A percentile compares a stretch with the other conserved stretches of the same genome.
phyloP scores from a whole-genome alignment of 768 basidiomycete species.

The Tylopilus cervinicoccineus region DNA sequence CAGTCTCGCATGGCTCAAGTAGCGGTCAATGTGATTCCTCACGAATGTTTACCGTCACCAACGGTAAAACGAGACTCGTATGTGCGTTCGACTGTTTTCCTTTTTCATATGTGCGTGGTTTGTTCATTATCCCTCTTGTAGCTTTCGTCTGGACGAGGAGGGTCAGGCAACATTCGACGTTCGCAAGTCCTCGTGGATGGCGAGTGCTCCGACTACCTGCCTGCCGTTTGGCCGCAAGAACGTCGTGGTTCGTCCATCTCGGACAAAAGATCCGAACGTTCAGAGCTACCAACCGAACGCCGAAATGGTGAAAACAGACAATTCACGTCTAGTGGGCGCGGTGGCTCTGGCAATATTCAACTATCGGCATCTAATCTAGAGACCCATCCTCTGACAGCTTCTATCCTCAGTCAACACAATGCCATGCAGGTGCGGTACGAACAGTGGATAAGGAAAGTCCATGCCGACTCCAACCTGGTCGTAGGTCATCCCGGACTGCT shows the following conservation, averaged over 20 bases:
- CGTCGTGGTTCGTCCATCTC: neutral
- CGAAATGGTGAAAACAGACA: neutral
- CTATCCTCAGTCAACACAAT: constrained; percentile 19
- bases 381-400: constrained; percentile 22
- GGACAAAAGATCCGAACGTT: neutral
- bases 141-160: constrained; percentile 22
- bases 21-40: neutral
- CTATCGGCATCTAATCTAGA: constrained; percentile 1
- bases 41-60: neutral
- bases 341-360: constrained; percentile 25
- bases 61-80: constrained; percentile 6
- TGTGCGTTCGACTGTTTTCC: constrained; percentile 12
- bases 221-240: neutral
- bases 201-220: neutral
- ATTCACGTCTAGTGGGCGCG: constrained; percentile 23
- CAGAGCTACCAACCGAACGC: neutral
- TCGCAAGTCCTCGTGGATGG: neutral
- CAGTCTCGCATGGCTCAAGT: constrained; percentile 11
- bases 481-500: constrained; percentile 11
- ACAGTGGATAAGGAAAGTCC: constrained; percentile 6
- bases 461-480: constrained; percentile 15
- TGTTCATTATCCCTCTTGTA: constrained; percentile 2
- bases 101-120: neutral
- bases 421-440: constrained; percentile 16
- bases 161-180: constrained; percentile 20